Base-by-base conservation (phyloP, 1,284 basidiomycete genomes). In the Caloboletus inedulis region DNA sequence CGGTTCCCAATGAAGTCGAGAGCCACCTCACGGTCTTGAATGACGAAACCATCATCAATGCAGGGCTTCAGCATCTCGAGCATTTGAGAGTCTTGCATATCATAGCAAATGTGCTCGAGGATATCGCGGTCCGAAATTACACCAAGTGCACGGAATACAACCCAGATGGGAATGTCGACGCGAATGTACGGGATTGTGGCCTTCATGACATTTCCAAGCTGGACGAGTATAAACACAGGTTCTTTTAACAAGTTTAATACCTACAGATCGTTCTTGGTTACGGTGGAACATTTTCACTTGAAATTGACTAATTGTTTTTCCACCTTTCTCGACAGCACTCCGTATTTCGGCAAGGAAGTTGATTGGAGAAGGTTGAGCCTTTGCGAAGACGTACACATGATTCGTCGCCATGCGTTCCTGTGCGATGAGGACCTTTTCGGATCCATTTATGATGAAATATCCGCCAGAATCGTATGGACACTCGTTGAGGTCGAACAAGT, bases 321-420 rank as follows among this genome's bases (percentile, higher is more conserved):
- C 97, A 57, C 96, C 95, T 70, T 94, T 97, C 72, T 99, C 97
- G 31, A 99, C 94, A 13, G 95, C 95, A 72, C 91, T 95, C 60
- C 97, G 89, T 71, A 99, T 98, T 72, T 99, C 96, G 35, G 96
- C 94, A 45, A 98, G 81, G 73, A 94, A 98, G 59, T 89, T 96
- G 69, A 98, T 92, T 8, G 95, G 93, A 7, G 94, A 95, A 2
- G 97, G 97, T 53, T 98, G 91, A 0, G 93, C 93, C 72, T 99
- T 99, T 54, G 95, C 94, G 70, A 99, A 99, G 53, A 98, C 95
- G 71, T 99, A 99, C 63, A 99, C 97, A 66, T 98, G 95, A 73
- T 99, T 99, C 37, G 94, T 96, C 9, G 97, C 96, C 95, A 99
- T 99, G 49, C 97, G 86, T 72, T 99, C 96, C 70, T 99, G 96